These are phyloP conservation scores for Gossypium turneri DNA, from an alignment of 345 rosid species.

Conservation along the genomic window DNA sequence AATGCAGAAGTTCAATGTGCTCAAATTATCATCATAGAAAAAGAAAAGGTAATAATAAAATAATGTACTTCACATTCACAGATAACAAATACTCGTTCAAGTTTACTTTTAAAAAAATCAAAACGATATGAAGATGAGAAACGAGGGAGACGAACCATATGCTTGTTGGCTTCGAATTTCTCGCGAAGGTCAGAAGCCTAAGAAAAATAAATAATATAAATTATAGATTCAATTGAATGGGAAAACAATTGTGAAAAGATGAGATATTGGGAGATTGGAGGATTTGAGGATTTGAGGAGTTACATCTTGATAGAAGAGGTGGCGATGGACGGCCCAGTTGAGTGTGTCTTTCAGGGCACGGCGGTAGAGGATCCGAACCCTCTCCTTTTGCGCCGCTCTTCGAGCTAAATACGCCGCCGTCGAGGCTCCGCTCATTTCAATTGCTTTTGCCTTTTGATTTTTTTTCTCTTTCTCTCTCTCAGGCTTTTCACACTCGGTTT, in stretches of 20 bases:
- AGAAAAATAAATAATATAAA: not conserved
- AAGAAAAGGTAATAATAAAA: not conserved
- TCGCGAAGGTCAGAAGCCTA: slow-evolving; percentile 82
- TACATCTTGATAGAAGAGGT: slow-evolving; percentile 85
- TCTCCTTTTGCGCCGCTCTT: slow-evolving; percentile 91
- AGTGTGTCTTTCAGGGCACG: slow-evolving; percentile 93
- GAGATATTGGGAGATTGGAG: slow-evolving; percentile 8
- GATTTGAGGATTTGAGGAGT: not conserved
- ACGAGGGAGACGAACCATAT: slow-evolving; percentile 56
- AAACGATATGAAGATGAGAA: not conserved
- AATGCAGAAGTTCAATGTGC: not conserved
- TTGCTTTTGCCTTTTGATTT: not conserved
- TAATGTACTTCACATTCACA: too few species aligned
- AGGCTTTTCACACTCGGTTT: slow-evolving; percentile 2
- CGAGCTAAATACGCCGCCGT: slow-evolving; percentile 76
- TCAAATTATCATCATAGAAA: not conserved
- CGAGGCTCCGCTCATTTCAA: slow-evolving; percentile 57
- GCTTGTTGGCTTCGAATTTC: slow-evolving; percentile 75
- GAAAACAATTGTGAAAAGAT: not conserved
- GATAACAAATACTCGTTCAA: not conserved
- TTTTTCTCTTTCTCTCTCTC: slow-evolving; percentile 8
- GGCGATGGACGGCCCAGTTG: slow-evolving; percentile 98
- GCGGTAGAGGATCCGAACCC: slow-evolving; percentile 89
- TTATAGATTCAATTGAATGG: not conserved
- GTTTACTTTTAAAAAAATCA: not conserved